Evolutionary conservation across 164 flowering plant species (phyloP).

Genomic region (Warburgia ugandensis): DNA sequence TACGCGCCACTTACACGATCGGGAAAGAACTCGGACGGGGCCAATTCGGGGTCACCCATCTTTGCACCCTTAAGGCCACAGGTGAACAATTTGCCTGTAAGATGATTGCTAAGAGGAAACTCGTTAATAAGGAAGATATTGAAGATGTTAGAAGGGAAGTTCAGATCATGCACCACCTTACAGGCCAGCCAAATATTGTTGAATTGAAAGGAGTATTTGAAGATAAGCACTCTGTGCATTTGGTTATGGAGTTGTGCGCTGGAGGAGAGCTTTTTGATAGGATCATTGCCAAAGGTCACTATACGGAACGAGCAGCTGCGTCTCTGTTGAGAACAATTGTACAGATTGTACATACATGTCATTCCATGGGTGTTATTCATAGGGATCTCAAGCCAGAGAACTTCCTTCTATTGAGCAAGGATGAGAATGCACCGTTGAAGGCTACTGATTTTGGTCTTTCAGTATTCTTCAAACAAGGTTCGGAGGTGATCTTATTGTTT

Average conservation of each 20-base stretch:
- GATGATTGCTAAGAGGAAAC: conserved; percentile 30
- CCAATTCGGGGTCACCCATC: conserved; percentile 28
- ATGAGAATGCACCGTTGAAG: conserved; percentile 29
- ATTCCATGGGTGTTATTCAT: conserved; percentile 33
- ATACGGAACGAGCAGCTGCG: conserved; percentile 31
- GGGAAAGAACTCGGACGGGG: conserved; percentile 35
- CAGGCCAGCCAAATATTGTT: conserved; percentile 29
- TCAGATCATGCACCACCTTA: conserved; percentile 33
- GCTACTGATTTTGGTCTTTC: conserved; percentile 35
- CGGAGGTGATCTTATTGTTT: background rate
- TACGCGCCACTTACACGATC: conserved; percentile 13
- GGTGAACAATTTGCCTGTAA: conserved; percentile 30
- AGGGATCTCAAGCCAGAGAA: conserved; percentile 38
- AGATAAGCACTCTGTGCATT: conserved; percentile 27
- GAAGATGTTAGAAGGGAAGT: conserved; percentile 35
- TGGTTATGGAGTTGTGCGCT: conserved; percentile 33
- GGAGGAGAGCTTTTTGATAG: conserved; percentile 37
- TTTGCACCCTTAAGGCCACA: conserved; percentile 19
- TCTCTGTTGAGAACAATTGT: conserved; percentile 13
- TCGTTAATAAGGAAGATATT: conserved; percentile 23
- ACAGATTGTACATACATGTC: conserved; percentile 26
- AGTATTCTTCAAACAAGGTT: conserved; percentile 31
- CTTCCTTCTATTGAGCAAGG: conserved; percentile 25
- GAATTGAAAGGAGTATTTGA: conserved; percentile 26
- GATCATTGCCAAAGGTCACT: conserved; percentile 31